Base-by-base conservation (phyloP, 345 rosid genomes). In the Pistacia atlantica region DNA sequence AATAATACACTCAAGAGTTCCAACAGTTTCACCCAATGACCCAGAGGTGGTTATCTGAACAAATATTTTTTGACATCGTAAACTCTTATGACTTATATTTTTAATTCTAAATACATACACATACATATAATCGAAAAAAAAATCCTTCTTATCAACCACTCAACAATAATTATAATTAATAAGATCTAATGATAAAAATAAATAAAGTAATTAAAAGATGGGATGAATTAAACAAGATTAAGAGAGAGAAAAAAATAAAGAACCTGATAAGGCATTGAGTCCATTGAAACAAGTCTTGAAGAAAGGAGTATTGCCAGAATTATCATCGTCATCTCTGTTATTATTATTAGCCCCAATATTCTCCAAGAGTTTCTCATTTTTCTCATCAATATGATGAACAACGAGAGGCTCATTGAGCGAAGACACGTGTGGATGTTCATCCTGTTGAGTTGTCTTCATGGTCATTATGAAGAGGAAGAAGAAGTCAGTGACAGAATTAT, bases 261-360 rank as follows among this genome's bases (percentile, higher is more conserved):
- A 71, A 57, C 65, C 74, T 38, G 54, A 56, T 10, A 57, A 57
- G 18, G 65, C 64, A 57, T 57, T 57, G 52, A 71, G 64, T 71
- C 74, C 74, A 20, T 58, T 72, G 38, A 72, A 72, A 58, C 75
- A 58, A 0, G 66, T 42, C 16, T 38, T 71, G 74, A 38, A 71
- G 49, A 57, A 48, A 57, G 11, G 5, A n/a, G 64, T 35, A 13
- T 17, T 17, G 11, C 22, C 9, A 12, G n/a, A 25, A 51, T 18
- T 17, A 7, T 67, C 31, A 22, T 4, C 12, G 11, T 25, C 58
- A 28, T 13, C 17, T 13, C 9, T 42, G 1, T 10, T 18, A 1
- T 51, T 11, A 54, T 12, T 54, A 4, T 54, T 17, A 54, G 57
- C 16, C 57, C 16, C 57, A 54, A 16, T 6, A 54, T 16, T 18